Evolutionary conservation across 202 grass and related monocot genomes (phyloP).

Genomic region (Carex arenaria): DNA sequence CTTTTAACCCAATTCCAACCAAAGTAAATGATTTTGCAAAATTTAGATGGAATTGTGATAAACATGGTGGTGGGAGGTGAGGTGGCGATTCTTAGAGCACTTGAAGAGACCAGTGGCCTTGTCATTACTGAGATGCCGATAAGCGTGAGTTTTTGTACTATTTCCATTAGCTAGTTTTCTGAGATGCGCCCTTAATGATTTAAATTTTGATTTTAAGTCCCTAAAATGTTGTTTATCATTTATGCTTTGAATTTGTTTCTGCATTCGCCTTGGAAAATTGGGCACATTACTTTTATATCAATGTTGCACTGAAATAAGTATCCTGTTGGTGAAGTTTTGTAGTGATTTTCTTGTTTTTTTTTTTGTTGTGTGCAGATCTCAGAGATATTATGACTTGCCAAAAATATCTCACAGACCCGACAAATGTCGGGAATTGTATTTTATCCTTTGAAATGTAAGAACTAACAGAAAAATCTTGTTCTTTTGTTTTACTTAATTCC

Average conservation of each 20-base stretch:
- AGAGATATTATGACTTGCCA: slow-evolving; percentile 19
- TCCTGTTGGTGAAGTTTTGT: background rate
- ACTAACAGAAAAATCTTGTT: background rate
- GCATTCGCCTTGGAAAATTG: background rate
- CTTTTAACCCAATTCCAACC: background rate
- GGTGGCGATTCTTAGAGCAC: slow-evolving; percentile 56
- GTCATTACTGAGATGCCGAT: slow-evolving; percentile 93
- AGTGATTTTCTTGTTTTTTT: background rate
- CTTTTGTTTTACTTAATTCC: background rate
- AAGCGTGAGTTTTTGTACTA: slow-evolving; percentile 44
- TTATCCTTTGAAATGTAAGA: background rate
- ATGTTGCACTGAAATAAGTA: background rate
- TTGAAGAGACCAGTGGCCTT: slow-evolving; percentile 69
- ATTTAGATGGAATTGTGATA: slow-evolving; percentile 74
- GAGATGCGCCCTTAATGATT: background rate
- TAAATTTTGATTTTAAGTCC: background rate
- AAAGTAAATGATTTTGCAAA: slow-evolving; percentile 15
- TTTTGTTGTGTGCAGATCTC: background rate
- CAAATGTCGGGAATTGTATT: background rate
- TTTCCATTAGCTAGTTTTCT: slow-evolving; percentile 6
- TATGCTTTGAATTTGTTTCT: background rate
- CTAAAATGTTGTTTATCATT: background rate
- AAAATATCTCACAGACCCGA: background rate
- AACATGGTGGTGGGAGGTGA: slow-evolving; percentile 98
- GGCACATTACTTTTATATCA: background rate